Base-by-base conservation (phyloP, 2,329 filamentous ascomycete species). In the Epichloe gansuensis region DNA sequence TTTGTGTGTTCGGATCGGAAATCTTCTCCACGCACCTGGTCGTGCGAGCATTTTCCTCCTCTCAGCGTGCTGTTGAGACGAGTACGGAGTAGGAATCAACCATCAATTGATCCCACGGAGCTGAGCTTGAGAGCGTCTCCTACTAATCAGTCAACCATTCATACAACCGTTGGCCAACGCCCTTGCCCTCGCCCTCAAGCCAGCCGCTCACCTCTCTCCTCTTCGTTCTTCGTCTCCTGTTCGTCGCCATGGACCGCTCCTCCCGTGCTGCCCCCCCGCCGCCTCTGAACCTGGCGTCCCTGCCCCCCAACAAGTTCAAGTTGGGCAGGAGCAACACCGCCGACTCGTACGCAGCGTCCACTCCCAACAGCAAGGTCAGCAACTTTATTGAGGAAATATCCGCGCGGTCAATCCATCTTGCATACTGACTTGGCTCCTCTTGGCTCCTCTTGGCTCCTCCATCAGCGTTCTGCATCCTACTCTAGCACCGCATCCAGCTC, bases 401-500 rank as follows among this genome's bases (percentile, higher is more conserved):
- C 27, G 27, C 8, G 27, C 27, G 3, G 9, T 31, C 27, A 31
- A 31, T 31, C 27, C 27, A 11, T 31, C 27, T 31, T 31, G 27
- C 27, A 31, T 11, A 52, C 59, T 64, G 51, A 64, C 56, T 55
- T 50, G 15, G 12, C 42, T 53, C 23, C 49, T 13, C 47, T 12
- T 50, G 15, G 5, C 42, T 53, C 23, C 49, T 13, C 47, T 12
- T 21, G 27, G 11, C 9, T 8, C 5, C 4, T n/a, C 11, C 44
- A 13, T 23, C 57, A 61, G 57, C 61, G 61, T 23, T 61, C 62
- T 36, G 55, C 58, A 49, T 65, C 64, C 39, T 65, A 60, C 50
- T 63, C 64, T 12, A 64, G 62, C 57, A 57, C 64, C 21, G 49
- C 53, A 39, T 64, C 63, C 13, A 51, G 56, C 38, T 47, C 57